Conservation (phyloP, 2,329 filamentous ascomycete genomes). For the Cytospora mali region DNA sequence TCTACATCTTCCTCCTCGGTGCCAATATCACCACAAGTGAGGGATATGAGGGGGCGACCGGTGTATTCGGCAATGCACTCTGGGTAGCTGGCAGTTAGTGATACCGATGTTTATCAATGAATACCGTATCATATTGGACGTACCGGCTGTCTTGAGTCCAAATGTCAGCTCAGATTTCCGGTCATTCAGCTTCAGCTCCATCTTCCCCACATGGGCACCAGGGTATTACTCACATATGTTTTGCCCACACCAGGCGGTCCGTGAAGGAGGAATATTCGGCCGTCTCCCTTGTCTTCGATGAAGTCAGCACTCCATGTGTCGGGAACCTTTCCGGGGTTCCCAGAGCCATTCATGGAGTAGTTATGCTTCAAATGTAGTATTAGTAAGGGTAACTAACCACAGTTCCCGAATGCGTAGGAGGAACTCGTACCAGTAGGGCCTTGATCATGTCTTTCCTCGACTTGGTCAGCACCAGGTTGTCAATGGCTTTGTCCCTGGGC, state of each 20-base stretch:
- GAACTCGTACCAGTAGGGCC: neutral
- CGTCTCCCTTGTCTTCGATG: conserved; percentile 33
- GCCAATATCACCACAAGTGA: conserved; percentile 25
- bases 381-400: too few species aligned
- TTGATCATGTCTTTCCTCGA: conserved; percentile 7
- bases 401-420: too few species aligned
- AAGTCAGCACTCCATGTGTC: conserved; percentile 28
- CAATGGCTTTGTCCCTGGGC: neutral
- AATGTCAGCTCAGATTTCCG: too few species aligned
- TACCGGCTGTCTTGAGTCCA: neutral
- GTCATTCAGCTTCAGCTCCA: too few species aligned
- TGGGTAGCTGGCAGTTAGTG: neutral
- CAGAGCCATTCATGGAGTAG: neutral
- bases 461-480: neutral
- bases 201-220: too few species aligned
- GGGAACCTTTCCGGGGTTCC: neutral
- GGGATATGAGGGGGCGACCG: conserved; percentile 30
- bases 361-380: neutral
- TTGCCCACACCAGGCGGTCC: conserved; percentile 34
- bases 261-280: conserved; percentile 34
- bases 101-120: neutral
- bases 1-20: conserved; percentile 5
- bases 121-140: too few species aligned
- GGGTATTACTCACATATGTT: conserved; percentile 27
- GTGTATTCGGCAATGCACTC: conserved; percentile 33